These are phyloP conservation scores for Aaosphaeria pasadenensis DNA, from an alignment of 2,329 filamentous ascomycete genomes.

Conservation along the genomic window DNA sequence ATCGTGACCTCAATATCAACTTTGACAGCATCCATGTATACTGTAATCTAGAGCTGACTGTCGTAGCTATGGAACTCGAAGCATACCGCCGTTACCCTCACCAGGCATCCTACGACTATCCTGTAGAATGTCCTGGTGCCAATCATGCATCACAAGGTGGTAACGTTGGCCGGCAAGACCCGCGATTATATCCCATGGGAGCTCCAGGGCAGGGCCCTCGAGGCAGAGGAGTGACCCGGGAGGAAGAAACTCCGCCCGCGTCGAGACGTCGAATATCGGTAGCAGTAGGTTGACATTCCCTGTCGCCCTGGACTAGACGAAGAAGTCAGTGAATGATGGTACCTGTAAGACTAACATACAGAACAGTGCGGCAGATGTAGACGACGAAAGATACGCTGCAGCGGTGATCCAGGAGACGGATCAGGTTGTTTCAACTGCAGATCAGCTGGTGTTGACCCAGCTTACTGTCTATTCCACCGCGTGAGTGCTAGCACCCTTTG, in stretches of 20 bases:
- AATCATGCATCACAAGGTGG: too few species aligned
- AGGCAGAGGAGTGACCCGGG: slow-evolving; percentile 3
- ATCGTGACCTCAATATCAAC: too few species aligned
- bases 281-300: slow-evolving; percentile 25
- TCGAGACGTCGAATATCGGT: slow-evolving; percentile 51
- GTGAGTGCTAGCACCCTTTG: slow-evolving; percentile 44
- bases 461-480: slow-evolving; percentile 72
- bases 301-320: too few species aligned
- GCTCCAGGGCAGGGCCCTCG: slow-evolving; percentile 16
- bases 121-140: too few species aligned
- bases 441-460: slow-evolving; percentile 62
- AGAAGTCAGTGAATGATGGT: too few species aligned
- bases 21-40: too few species aligned
- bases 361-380: slow-evolving; percentile 80
- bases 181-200: slow-evolving; percentile 20
- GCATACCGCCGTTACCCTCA: too few species aligned
- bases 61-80: too few species aligned
- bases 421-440: slow-evolving; percentile 80
- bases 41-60: too few species aligned
- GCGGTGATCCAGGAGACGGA: slow-evolving; percentile 76
- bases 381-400: slow-evolving; percentile 93
- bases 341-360: neutral
- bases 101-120: too few species aligned
- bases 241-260: slow-evolving; percentile 30
- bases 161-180: slow-evolving; percentile 6